phyloP scores from a whole-genome alignment of 2,329 filamentous ascomycete genomes.

The Lasiodiplodia theobromae region DNA sequence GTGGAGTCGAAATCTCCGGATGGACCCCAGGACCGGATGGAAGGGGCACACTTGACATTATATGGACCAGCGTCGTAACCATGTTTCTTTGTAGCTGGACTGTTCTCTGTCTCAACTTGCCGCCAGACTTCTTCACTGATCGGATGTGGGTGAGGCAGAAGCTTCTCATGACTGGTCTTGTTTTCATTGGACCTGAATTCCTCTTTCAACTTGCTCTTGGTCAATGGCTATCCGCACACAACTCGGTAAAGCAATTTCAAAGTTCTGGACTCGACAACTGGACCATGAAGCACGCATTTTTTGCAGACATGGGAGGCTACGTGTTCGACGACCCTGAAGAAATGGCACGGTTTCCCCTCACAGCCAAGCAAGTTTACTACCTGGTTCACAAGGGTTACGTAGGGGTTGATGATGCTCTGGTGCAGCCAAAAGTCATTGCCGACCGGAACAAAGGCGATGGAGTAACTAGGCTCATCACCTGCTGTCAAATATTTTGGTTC shows the following conservation, averaged over 20 bases:
- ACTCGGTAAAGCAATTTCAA: constrained; percentile 31
- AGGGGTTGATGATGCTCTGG: constrained; percentile 26
- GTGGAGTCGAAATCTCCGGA: not conserved
- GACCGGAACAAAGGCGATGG: constrained; percentile 38
- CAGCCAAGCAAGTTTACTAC: constrained; percentile 43
- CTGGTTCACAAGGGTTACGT: constrained; percentile 37
- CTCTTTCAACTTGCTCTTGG: constrained; percentile 45
- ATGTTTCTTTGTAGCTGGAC: constrained; percentile 41
- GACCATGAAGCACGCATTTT: constrained; percentile 52
- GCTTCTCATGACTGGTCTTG: constrained; percentile 45
- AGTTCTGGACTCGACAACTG: constrained; percentile 37
- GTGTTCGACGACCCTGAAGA: constrained; percentile 41
- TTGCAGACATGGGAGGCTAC: constrained; percentile 53
- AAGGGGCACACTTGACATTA: constrained; percentile 7
- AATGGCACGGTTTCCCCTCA: constrained; percentile 44
- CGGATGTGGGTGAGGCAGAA: constrained; percentile 43
- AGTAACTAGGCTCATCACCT: constrained; percentile 32
- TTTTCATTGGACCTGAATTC: constrained; percentile 49
- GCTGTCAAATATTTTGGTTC: constrained; percentile 36
- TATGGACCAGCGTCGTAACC: not conserved
- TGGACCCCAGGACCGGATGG: constrained; percentile 8
- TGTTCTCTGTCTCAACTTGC: constrained; percentile 49
- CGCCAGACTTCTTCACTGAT: constrained; percentile 41
- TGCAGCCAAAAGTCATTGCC: constrained; percentile 32
- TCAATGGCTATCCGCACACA: not conserved